Evolutionary conservation across 352 stramenopile genomes (phyloP), one percentile per base, ranked within the genome.

Genomic region (Pseudoperonospora humuli): DNA sequence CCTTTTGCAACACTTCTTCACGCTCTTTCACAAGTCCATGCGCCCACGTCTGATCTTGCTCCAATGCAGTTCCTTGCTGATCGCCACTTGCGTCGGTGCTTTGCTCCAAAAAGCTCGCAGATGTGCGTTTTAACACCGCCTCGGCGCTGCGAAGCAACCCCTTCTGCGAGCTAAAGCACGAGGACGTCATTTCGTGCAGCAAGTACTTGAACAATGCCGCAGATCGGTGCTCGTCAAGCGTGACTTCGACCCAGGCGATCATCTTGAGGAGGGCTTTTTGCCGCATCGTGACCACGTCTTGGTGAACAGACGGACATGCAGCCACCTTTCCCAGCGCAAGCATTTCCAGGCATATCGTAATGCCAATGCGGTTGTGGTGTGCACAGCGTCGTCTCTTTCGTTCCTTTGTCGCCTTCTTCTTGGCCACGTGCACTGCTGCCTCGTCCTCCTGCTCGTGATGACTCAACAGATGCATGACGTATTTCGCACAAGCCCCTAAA

Each of bases 291-390:
- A 76, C 50, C 9, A 80, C 45, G 2, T 66, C 57, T 20, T 51
- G 41, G 14, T 44, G 49, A 41, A 68, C 54, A 7, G 41, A 29
- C 4, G 61, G 27, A 28, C 64, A 48, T 13, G 41, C 51, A 3
- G 45, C 42, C 9, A 86, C 46, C n/a, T 71, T 57, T 39, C 75
- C 71, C n/a, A 87, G 40, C 2, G 75, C 72, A 10, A 87, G 44
- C n/a, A 87, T 58, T 37, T 84, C 75, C 32, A 87, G 57, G 42
- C 65, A 82, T 42, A 87, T 70, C 31, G 79, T 81, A 41, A 87
- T 74, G 0, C 69, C 70, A 21, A 84, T 73, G 2, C 75, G 70
- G 35, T 87, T 87, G 45, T 84, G 70, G 31, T 87, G 75, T n/a
- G 75, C 72, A 27, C 75, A 84, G 9, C 39, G 54, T 10, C 56